Conservation (phyloP, 257 asterid species). For the Salvia splendens region DNA sequence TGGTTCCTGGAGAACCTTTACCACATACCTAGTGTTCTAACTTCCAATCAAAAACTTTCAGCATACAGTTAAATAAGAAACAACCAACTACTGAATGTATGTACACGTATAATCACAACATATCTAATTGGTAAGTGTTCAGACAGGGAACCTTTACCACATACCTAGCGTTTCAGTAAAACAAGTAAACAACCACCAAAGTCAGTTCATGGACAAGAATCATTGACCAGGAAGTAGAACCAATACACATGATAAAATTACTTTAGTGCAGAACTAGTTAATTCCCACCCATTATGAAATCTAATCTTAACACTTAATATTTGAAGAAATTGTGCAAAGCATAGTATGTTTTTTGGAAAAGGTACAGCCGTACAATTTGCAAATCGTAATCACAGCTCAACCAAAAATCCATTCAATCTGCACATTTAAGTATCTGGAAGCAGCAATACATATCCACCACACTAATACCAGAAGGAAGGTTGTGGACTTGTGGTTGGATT, state of each 20-base stretch:
- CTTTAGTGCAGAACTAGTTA: neutral
- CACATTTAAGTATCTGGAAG: neutral
- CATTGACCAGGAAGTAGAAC: neutral
- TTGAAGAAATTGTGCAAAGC: neutral
- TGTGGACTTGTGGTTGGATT: neutral
- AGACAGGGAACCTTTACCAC: neutral
- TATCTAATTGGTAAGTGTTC: neutral
- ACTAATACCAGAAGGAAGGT: neutral
- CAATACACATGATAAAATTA: conserved; percentile 4
- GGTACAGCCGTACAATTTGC: neutral
- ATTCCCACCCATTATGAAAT: neutral
- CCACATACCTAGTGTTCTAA: neutral
- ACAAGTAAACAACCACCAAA: too few relatives aligned
- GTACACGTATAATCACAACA: neutral
- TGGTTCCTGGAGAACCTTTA: neutral
- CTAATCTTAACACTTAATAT: neutral
- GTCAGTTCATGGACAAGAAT: conserved; percentile 5
- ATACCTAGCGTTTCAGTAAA: neutral
- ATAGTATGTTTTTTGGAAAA: neutral
- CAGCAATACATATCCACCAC: neutral
- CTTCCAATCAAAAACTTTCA: neutral
- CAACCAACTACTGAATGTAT: neutral
- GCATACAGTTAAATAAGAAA: neutral
- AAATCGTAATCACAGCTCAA: neutral
- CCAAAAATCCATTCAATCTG: neutral